A percentile compares a stretch with the other conserved stretches of the same genome.
Conservation (phyloP, 2,329 filamentous ascomycete species). For the Colletotrichum lindemuthianum region DNA sequence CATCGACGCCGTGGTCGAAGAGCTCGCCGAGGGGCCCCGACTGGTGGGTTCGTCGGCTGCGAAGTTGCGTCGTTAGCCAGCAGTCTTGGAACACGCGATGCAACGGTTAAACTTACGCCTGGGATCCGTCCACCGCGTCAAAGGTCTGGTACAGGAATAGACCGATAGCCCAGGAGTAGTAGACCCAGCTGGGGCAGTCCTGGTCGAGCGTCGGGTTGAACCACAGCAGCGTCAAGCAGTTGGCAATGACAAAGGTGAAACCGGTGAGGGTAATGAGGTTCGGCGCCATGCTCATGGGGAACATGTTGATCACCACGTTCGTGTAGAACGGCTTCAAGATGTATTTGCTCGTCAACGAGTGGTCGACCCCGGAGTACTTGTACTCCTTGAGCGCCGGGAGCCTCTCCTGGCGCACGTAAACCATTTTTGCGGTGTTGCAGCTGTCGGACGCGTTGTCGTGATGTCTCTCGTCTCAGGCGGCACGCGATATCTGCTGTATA, state of each 20-base stretch:
- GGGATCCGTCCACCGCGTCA: constrained; percentile 93
- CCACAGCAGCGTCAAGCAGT: constrained; percentile 92
- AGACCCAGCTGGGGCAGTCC: constrained; percentile 95
- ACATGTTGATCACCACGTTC: constrained; percentile 91
- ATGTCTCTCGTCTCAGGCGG: background rate
- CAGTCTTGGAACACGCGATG: background rate
- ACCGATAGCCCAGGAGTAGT: constrained; percentile 88
- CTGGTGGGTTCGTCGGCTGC: constrained; percentile 84
- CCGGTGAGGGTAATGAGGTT: constrained; percentile 90
- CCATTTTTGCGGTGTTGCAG: constrained; percentile 67
- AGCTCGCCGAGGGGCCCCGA: constrained; percentile 94
- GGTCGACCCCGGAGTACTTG: constrained; percentile 94
- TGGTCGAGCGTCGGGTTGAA: constrained; percentile 94
- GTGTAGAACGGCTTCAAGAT: constrained; percentile 98
- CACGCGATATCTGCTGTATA: too few relatives aligned
- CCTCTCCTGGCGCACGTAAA: constrained; percentile 93
- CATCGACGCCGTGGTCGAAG: constrained; percentile 97
- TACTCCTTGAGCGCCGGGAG: constrained; percentile 91
- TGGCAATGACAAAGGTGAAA: constrained; percentile 88
- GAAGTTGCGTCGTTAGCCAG: constrained; percentile 6
- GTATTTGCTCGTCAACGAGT: constrained; percentile 89
- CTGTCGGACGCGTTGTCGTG: background rate
- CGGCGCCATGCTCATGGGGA: constrained; percentile 94
- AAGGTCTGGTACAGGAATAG: constrained; percentile 98
- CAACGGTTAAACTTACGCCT: constrained; percentile 72